A percentile compares a stretch with the other conserved stretches of the same genome.
Conservation (phyloP, 306 rosid genomes). For the Cicer arietinum region DNA sequence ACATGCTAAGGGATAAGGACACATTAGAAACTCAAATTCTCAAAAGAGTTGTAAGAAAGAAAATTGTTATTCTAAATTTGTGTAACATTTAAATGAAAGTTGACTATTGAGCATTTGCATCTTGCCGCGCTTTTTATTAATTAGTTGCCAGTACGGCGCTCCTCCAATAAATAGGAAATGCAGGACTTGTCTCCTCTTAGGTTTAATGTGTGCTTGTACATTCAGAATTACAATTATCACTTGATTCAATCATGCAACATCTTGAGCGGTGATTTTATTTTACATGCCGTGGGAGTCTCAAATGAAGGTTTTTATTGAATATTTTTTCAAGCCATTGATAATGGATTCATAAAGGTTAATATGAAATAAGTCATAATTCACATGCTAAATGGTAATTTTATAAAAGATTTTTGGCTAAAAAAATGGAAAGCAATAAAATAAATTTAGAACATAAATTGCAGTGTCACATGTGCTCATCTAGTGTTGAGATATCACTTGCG, state of each 20-base stretch:
- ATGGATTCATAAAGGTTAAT: slow-evolving; percentile 14
- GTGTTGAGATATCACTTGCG: slow-evolving; percentile 34
- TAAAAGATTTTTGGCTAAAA: slow-evolving; percentile 10
- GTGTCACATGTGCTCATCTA: slow-evolving; percentile 29
- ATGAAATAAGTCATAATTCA: neutral
- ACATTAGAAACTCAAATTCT: no score
- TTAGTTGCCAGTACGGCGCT: neutral
- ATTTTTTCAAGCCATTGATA: slow-evolving; percentile 2
- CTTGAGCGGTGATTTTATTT: neutral
- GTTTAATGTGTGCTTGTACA: slow-evolving; percentile 1
- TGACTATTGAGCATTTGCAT: neutral
- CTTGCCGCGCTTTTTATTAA: neutral
- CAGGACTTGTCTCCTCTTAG: neutral
- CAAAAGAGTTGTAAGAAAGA: no score
- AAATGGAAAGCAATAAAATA: slow-evolving; percentile 14
- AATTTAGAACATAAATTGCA: slow-evolving; percentile 10
- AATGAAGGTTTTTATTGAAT: neutral
- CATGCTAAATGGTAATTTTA: slow-evolving; percentile 9
- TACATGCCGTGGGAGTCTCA: neutral
- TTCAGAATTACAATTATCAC: slow-evolving; percentile 5
- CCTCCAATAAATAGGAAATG: neutral
- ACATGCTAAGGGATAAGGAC: no score
- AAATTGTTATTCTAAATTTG: neutral
- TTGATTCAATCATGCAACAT: slow-evolving; percentile 1
- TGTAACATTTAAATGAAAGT: slow-evolving; percentile 10